phyloP scores from a whole-genome alignment of 805 yeast species.

The Gaillardinia entomophila region DNA sequence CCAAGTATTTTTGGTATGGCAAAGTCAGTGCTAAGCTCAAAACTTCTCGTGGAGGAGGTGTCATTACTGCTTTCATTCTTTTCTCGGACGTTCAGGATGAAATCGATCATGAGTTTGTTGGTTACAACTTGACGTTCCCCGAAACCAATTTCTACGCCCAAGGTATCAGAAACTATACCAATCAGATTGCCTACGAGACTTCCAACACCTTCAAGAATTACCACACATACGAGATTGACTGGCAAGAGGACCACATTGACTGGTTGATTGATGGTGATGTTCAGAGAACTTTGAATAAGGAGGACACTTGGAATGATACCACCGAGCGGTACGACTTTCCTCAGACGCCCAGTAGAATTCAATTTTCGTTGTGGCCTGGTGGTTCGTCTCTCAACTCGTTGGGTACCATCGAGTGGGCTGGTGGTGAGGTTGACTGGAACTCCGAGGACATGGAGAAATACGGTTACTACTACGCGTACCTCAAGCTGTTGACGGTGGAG shows the following conservation, averaged over 20 bases:
- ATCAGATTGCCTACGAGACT: slow-evolving; percentile 40
- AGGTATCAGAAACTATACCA: slow-evolving; percentile 65
- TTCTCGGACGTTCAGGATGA: slow-evolving; percentile 87
- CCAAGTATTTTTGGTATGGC: slow-evolving; percentile 85
- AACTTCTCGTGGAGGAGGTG: slow-evolving; percentile 74
- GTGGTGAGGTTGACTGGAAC: slow-evolving; percentile 83
- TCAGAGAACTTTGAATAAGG: slow-evolving; percentile 59
- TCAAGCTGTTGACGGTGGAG: slow-evolving; percentile 54
- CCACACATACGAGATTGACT: slow-evolving; percentile 74
- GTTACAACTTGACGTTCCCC: slow-evolving; percentile 58
- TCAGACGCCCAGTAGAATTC: slow-evolving; percentile 70
- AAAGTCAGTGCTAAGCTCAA: slow-evolving; percentile 63
- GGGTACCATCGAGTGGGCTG: slow-evolving; percentile 81
- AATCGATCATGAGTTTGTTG: slow-evolving; percentile 83
- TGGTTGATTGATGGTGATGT: slow-evolving; percentile 71
- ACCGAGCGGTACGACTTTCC: slow-evolving; percentile 52
- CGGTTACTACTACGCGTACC: slow-evolving; percentile 75
- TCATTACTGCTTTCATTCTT: slow-evolving; percentile 74
- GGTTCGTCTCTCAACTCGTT: slow-evolving; percentile 47
- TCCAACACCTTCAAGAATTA: slow-evolving; percentile 58
- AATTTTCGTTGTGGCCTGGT: slow-evolving; percentile 76
- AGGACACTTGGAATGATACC: slow-evolving; percentile 61
- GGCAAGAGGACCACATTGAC: slow-evolving; percentile 64
- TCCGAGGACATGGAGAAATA: slow-evolving; percentile 62
- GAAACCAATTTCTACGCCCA: slow-evolving; percentile 80